Evolutionary conservation across 2,329 filamentous ascomycete species (phyloP), one percentile per base, ranked within the genome.

Genomic region (Epichloe sibirici): DNA sequence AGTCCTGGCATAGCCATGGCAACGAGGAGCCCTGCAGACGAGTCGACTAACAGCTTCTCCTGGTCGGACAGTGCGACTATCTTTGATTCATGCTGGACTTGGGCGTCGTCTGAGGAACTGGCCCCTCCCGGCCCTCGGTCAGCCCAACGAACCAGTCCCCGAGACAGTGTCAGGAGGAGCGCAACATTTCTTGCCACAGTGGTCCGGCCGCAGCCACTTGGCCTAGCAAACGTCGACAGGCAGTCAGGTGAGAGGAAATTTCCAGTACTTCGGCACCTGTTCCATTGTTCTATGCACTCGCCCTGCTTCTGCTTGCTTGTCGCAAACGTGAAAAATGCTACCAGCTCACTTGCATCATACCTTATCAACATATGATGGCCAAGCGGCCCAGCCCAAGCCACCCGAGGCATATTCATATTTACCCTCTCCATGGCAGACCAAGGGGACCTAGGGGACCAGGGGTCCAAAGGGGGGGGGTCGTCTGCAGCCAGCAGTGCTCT

Each of bases 11-110:
- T 48, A 37, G 15, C 47, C 8, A 45, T 51, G 40, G 46, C 34
- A 25, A 47, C 38, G 28, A 40, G 28, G 28, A 11, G 43, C 8
- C 50, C 46, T 25, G 21, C 28, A 9, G 45, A 37, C 23, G 40
- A 42, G 25, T 34, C 25, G n/a, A 44, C 13, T 42, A n/a, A 25
- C 11, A 51, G 13, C 35, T n/a, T 21, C 23, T 38, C 45, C 35
- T 47, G 25, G 42, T 23, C 35, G 3, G 37, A 15, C 4, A 21
- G 12, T 9, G 31, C 49, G 11, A 12, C 45, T 37, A 21, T 51
- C 4, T 37, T 51, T 31, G 53, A 56, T 35, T 17, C 45, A 25
- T 25, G 51, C 23, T 57, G 54, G 57, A 40, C 25, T 28, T 55
- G 54, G 55, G 45, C 55, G 15, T 46, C 53, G 11, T 42, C 53